Evolutionary conservation across 1,284 basidiomycete species (phyloP), one percentile per base, ranked within the genome.

Genomic region (Ustilago sp.): DNA sequence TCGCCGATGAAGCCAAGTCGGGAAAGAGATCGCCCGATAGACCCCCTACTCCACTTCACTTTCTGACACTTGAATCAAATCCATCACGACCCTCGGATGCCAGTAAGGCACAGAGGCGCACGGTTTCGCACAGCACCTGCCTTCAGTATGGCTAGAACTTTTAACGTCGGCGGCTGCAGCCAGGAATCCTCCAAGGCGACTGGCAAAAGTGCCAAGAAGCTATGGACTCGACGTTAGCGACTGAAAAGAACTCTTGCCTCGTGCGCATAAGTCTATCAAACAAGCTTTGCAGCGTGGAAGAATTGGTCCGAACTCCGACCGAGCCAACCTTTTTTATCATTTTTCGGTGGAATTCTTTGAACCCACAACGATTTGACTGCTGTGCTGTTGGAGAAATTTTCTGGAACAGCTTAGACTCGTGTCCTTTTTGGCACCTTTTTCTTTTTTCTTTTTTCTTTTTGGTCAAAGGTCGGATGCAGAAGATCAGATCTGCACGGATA

Each of bases 291-390:
- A 50, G 11, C n/a, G 19, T 23, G 47, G 43, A 12, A 52, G 35
- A 70, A 38, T 65, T 71, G 63, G 62, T 55, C 63, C 68, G 68
- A 71, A 50, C 59, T 59, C 48, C 32, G 59, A 62, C 68, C 68
- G 63, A 71, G 34, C 48, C 23, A 7, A 28, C 8, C 51, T 59
- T 59, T 54, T 47, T 28, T 28, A 28, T 28, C 23, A 28, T 28
- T 3, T 55, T 41, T 48, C 38, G 48, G 39, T 39, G 38, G 50
- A 12, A 45, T 45, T 63, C 8, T 57, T 6, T 35, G 8, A 6
- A 12, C 7, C 17, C 13, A 15, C 17, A 17, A 17, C 15, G 23
- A 15, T 41, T 2, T 15, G 35, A 38, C 36, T 55, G 36, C n/a
- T 39, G 8, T 15, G 43, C 36, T 54, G 34, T 60, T 13, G 23